Base-by-base conservation (phyloP, 73 alveolate species). In the Paramecium primaurelia region DNA sequence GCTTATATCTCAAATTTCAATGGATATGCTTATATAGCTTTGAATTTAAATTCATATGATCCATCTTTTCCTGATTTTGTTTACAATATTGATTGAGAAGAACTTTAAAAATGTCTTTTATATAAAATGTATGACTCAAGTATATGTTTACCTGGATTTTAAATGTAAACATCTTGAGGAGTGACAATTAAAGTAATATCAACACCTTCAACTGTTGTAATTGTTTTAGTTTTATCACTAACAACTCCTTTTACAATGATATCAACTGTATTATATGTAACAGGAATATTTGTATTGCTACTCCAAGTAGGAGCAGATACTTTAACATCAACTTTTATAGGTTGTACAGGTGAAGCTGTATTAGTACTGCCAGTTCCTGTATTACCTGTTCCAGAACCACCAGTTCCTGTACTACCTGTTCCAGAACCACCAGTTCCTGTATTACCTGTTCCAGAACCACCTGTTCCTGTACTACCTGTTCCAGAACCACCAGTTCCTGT, bases 21-120 rank as follows among this genome's bases (percentile, higher is more conserved):
- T 12, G 47, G 18, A 45, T 42, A 44, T 8, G 64, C 91, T 45
- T 42, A n/a, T 20, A 80, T 18, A 44, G 58, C 75, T 36, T 80
- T 80, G 16, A 80, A 80, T 45, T 59, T 28, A 1, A 80, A 45
- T 45, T 80, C 37, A 80, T 80, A 80, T 10, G 71, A 44, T 45
- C 91, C 91, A 44, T 42, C 91, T 26, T 80, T 80, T 25, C 32
- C 73, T 11, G 77, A 44, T 45, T 42, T 80, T 18, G 91, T 49
- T 30, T 28, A 3, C 38, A 80, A 47, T 9, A 40, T 14, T 2
- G 91, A 49, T 80, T 34, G 22, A 16, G 84, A 64, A 12, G 84
- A 1, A 34, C 51, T 32, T 6, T 64, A 34, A 7, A 32, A 64
- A 64, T 64, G 84, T 64, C 84, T 22, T 64, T 64, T 20, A 14